Base-by-base conservation (phyloP, 2,329 filamentous ascomycete species). In the Dothidotthia symphoricarpi region DNA sequence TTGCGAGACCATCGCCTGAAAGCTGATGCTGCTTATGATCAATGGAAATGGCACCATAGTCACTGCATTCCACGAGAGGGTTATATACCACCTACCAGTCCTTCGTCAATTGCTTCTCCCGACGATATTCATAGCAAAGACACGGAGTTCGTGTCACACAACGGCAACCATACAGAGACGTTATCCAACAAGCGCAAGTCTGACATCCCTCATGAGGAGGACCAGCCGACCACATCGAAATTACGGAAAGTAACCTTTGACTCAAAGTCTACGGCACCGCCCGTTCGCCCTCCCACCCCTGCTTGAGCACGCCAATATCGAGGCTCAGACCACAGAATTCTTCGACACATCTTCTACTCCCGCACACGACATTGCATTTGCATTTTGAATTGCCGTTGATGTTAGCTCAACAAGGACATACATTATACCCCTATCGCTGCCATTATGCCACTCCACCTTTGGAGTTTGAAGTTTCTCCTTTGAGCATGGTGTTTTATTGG, bases 351-450 rank as follows among this genome's bases (percentile, higher is more conserved):
- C 39, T 28, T 40, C 39, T 22, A 32, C 26, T 36, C 31, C 32
- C 29, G 24, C 28, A 27, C 37, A 45, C 34, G 31, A 36, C 33
- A 41, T 34, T 42, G 43, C 43, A 51, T 50, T 36, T 55, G 49
- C 43, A 53, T 49, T 44, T 46, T 39, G 41, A 26, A 32, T 40
- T 41, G 47, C 43, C 47, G 45, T 49, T 53, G 22, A 41, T 47
- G 29, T 41, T 43, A 37, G 45, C 36, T 43, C 44, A 47, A 47
- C 30, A 40, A 28, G 31, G 39, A 43, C 41, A 43, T 49, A 41
- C 32, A 38, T 43, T 51, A 55, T 55, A 55, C 51, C 51, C 50
- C 41, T 30, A 43, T 37, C 36, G 34, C 31, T 42, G 42, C 33
- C 19, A 31, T 42, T 31, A 27, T 39, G 19, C 22, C 17, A 36